These are phyloP conservation scores for Geotrichum fermentans DNA, from an alignment of 1,139 yeast species.

Conservation along the genomic window DNA sequence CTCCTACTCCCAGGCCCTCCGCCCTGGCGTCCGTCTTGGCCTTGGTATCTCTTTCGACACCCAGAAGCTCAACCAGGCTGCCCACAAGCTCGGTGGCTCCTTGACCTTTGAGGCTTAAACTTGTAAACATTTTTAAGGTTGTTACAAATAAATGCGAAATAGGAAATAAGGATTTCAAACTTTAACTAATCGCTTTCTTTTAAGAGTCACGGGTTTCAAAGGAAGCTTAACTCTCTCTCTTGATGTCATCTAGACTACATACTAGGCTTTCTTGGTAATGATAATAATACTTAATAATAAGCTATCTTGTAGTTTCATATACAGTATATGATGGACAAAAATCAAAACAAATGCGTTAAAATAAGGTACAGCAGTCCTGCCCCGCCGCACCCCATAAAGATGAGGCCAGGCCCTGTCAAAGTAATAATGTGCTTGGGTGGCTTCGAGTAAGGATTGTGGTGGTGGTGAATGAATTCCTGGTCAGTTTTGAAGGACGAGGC, in stretches of 20 bases:
- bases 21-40: slow-evolving; percentile 97
- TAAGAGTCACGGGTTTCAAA: too few relatives aligned
- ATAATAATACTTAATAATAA: too few relatives aligned
- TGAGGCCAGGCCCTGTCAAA: slow-evolving; percentile 13
- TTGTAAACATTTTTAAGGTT: background rate
- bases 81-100: slow-evolving; percentile 96
- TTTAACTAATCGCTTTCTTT: too few relatives aligned
- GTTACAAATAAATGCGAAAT: background rate
- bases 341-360: slow-evolving; percentile 8
- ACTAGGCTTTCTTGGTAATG: too few relatives aligned
- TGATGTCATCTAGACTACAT: too few relatives aligned
- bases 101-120: slow-evolving; percentile 81
- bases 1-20: slow-evolving; percentile 89
- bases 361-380: slow-evolving; percentile 7
- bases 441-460: slow-evolving; percentile 3
- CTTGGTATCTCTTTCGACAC: slow-evolving; percentile 97
- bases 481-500: slow-evolving; percentile 1
- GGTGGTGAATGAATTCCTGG: slow-evolving; percentile 8
- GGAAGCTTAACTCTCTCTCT: too few relatives aligned
- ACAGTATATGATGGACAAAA: too few relatives aligned
- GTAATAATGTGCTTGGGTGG: slow-evolving; percentile 7
- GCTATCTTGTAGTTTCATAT: too few relatives aligned
- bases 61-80: slow-evolving; percentile 91
- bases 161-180: too few relatives aligned
- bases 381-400: slow-evolving; percentile 2